Evolutionary conservation across 176 grass and related monocot genomes (phyloP), one percentile per base, ranked within the genome.

Genomic region (Aegilops tauschii): DNA sequence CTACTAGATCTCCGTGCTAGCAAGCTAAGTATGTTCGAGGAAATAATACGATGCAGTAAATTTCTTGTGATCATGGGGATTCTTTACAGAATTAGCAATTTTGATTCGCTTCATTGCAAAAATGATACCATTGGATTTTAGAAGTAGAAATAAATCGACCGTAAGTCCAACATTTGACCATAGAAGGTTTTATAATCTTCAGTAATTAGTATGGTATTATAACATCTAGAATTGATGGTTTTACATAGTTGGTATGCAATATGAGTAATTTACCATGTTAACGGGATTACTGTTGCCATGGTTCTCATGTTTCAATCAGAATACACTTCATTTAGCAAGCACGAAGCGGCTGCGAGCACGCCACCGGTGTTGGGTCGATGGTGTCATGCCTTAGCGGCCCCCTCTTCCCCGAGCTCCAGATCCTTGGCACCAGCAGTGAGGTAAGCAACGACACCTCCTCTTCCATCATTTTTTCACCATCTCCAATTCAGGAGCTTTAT

Each of bases 1-100:
- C 87, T 98, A 68, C 94, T 92, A 80, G 85, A 93, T 77, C 88
- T 98, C 94, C 52, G 23, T 76, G 97, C 94, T 39, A 96, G 90
- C 83, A 96, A 84, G 66, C 79, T 98, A 94, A 94, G 97, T 91
- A 89, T 83, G 42, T 45, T 45, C 11, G 50, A 58, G 76, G 76
- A 81, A 69, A 78, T 73, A n/a, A 13, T 64, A 82, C 45, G 30
- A 80, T 61, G 23, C 3, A 47, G 10, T 25, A 80, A 52, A 8
- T 84, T 87, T 63, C 13, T 49, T 36, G 4, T 68, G 6, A 18
- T 52, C 21, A 12, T 61, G 65, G 8, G 32, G 34, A 23, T 69
- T 75, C 34, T 21, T 68, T 17, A 30, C 20, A 44, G 4, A n/a
- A 42, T 18, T 73, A 67, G n/a, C 17, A 71, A 39, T 17, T 17